A percentile compares a stretch with the other conserved stretches of the same genome.
phyloP scores from a whole-genome alignment of 805 yeast species.

The Zygosaccharomyces kombuchaensis region DNA sequence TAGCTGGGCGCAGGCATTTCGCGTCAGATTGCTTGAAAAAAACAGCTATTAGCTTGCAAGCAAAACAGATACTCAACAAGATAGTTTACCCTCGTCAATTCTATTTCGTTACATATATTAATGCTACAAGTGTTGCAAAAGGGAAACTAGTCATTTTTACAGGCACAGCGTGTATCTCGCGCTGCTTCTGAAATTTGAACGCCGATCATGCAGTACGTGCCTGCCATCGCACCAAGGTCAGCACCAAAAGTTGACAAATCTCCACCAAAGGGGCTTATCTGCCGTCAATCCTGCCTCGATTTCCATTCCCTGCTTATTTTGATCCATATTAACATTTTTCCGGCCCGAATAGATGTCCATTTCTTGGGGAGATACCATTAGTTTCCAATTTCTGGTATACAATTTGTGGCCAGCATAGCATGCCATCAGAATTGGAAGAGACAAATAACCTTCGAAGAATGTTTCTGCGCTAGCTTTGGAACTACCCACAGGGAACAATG shows the following conservation, averaged over 20 bases:
- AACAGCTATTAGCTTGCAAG: background rate
- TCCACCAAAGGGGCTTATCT: conserved; percentile 41
- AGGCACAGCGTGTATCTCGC: background rate
- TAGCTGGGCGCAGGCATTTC: conserved; percentile 13
- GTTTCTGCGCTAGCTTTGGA: conserved; percentile 45
- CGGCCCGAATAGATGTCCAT: conserved; percentile 60
- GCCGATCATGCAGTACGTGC: background rate
- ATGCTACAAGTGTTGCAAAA: background rate
- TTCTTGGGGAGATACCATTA: conserved; percentile 41
- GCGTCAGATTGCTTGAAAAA: background rate
- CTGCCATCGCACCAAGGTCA: conserved; percentile 19
- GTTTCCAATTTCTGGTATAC: conserved; percentile 38
- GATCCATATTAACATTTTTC: conserved; percentile 48
- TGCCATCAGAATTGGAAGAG: conserved; percentile 58
- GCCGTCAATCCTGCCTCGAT: conserved; percentile 41
- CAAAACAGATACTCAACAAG: background rate
- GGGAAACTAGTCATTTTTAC: background rate
- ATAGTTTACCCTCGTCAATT: background rate
- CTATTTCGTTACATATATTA: background rate
- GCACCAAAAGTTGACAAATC: conserved; percentile 44
- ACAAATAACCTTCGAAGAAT: conserved; percentile 64
- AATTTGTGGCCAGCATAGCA: conserved; percentile 59
- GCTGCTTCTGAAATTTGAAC: background rate
- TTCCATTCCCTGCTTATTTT: conserved; percentile 45
- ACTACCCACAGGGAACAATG: conserved; percentile 63